Percentiles rank a stretch among this genome's conserved stretches.
phyloP scores from a whole-genome alignment of 2,329 filamentous ascomycete species.

The Fusarium gaditjirri region DNA sequence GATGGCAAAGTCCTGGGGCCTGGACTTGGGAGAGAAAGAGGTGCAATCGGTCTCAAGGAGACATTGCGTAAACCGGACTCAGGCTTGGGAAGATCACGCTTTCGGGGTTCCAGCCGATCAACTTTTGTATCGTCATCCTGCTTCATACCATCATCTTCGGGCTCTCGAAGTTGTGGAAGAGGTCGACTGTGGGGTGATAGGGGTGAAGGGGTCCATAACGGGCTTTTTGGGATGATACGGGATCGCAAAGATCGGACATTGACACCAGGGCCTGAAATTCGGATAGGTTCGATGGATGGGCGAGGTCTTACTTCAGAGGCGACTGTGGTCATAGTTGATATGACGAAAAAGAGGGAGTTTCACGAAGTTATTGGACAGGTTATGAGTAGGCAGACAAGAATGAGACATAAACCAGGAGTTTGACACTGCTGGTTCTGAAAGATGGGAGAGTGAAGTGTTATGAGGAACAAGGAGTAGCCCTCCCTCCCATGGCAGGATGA shows the following conservation, averaged over 20 bases:
- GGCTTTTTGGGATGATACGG: conserved; percentile 34
- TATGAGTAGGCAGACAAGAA: not conserved
- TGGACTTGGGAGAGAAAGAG: conserved; percentile 19
- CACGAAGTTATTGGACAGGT: not conserved
- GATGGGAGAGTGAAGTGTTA: not conserved
- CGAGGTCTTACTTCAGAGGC: conserved; percentile 30
- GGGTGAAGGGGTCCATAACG: conserved; percentile 36
- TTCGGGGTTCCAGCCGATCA: conserved; percentile 23
- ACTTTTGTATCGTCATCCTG: conserved; percentile 30
- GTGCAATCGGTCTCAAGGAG: conserved; percentile 28
- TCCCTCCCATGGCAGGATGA: not conserved
- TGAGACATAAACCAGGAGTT: not conserved
- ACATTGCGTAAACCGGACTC: conserved; percentile 20
- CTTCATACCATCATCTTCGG: conserved; percentile 26
- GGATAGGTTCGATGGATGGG: conserved; percentile 40
- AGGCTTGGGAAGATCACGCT: conserved; percentile 7
- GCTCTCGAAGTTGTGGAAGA: conserved; percentile 31
- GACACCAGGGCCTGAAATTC: conserved; percentile 32
- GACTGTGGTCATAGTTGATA: conserved; percentile 28
- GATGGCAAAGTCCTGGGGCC: conserved; percentile 8
- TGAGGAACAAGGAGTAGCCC: not conserved
- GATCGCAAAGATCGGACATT: conserved; percentile 15
- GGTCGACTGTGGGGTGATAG: conserved; percentile 35
- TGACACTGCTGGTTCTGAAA: not conserved
- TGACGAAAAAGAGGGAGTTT: not conserved